phyloP scores from a whole-genome alignment of 306 rosid genomes.

The Boehmeria nivea region DNA sequence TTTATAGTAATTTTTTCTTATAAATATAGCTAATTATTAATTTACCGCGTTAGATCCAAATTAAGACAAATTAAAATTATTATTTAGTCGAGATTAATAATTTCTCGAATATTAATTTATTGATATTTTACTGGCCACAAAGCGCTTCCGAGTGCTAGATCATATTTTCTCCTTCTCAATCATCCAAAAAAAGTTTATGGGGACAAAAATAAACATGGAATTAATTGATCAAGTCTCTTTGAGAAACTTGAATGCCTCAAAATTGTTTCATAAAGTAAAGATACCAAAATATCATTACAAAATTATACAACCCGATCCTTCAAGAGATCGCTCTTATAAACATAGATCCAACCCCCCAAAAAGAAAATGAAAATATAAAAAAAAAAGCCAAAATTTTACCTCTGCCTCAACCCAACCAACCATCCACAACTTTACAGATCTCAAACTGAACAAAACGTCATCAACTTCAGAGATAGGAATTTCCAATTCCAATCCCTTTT shows the following conservation, averaged over 20 bases:
- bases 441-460: not conserved
- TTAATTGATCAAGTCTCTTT: slow-evolving; percentile 2
- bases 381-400: slow-evolving; percentile 22
- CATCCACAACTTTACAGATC: slow-evolving; percentile 10
- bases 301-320: slow-evolving; percentile 16
- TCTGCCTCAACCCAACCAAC: not conserved
- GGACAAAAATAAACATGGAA: not conserved
- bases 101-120: too few species aligned
- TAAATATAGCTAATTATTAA: too few species aligned
- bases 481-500: not conserved
- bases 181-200: too few species aligned
- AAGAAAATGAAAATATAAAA: slow-evolving; percentile 1
- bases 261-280: not conserved
- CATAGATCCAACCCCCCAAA: slow-evolving; percentile 15
- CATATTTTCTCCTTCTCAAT: too few species aligned
- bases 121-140: too few species aligned
- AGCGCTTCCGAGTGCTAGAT: too few species aligned
- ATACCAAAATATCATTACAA: slow-evolving; percentile 14
- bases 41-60: too few species aligned
- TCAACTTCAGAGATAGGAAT: not conserved
- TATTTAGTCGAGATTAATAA: too few species aligned
- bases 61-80: too few species aligned
- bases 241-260: slow-evolving; percentile 12
- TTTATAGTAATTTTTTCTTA: too few species aligned
- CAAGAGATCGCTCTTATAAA: slow-evolving; percentile 14